Evolutionary conservation across 805 yeast species (phyloP).

Genomic region (Wickerhamiella azyma): DNA sequence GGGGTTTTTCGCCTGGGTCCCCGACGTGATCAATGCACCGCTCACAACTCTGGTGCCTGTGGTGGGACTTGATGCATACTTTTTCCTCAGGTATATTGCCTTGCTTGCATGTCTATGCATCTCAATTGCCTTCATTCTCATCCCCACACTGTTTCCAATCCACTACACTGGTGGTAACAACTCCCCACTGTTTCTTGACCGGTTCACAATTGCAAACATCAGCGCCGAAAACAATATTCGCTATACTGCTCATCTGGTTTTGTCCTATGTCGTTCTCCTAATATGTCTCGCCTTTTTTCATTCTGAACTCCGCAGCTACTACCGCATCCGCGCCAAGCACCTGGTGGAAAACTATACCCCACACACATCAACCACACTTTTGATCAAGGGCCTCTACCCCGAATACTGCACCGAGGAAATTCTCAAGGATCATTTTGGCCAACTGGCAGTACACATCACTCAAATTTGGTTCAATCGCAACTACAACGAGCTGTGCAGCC

Average conservation of each 20-base stretch:
- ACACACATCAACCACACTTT: conserved; percentile 35
- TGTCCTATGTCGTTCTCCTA: conserved; percentile 40
- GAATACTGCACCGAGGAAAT: conserved; percentile 35
- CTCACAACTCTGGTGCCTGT: conserved; percentile 32
- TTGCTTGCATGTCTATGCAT: conserved; percentile 39
- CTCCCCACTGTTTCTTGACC: conserved; percentile 41
- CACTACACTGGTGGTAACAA: conserved; percentile 34
- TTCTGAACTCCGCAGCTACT: conserved; percentile 41
- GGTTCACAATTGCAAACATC: conserved; percentile 57
- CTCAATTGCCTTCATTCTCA: conserved; percentile 38
- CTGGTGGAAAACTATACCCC: conserved; percentile 21
- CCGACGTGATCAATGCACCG: conserved; percentile 30
- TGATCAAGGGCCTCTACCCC: conserved; percentile 54
- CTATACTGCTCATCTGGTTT: conserved; percentile 48
- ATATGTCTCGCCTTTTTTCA: conserved; percentile 41
- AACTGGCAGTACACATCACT: conserved; percentile 41
- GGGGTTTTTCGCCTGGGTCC: conserved; percentile 45
- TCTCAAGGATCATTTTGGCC: conserved; percentile 39
- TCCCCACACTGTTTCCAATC: conserved; percentile 51
- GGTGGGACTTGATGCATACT: conserved; percentile 62
- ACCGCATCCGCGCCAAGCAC: conserved; percentile 35
- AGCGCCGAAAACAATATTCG: conserved; percentile 37
- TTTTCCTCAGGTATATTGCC: conserved; percentile 48
- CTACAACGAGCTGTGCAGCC: conserved; percentile 27
- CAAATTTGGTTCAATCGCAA: conserved; percentile 48